These are phyloP conservation scores for Dalbergia cultrata DNA, from an alignment of 306 rosid species.

Conservation along the genomic window DNA sequence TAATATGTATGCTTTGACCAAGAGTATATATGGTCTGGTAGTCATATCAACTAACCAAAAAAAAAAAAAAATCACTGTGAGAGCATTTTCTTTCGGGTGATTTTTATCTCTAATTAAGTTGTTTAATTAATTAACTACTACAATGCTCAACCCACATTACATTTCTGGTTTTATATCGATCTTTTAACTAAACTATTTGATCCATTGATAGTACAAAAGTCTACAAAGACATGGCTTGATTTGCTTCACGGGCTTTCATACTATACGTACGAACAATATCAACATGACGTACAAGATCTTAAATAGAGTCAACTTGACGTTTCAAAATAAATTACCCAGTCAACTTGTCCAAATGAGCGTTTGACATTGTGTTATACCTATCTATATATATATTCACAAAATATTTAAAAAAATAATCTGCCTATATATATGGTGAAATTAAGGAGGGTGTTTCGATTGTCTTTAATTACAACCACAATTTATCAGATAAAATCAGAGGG, in stretches of 20 bases:
- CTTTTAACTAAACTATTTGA: neutral
- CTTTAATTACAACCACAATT: neutral
- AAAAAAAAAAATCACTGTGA: too few species aligned
- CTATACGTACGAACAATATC: neutral
- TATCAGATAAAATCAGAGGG: neutral
- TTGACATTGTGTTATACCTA: constrained; percentile 20
- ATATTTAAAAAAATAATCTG: too few species aligned
- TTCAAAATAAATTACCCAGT: constrained; percentile 9
- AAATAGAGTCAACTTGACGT: constrained; percentile 29
- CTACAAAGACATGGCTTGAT: neutral
- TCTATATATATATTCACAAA: neutral
- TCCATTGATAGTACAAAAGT: neutral
- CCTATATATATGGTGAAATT: neutral
- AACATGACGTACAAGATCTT: constrained; percentile 3
- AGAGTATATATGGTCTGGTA: too few species aligned
- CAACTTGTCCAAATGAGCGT: constrained; percentile 19
- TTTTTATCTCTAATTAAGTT: too few species aligned
- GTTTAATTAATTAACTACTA: too few species aligned
- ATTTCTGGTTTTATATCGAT: too few species aligned
- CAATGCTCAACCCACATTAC: neutral
- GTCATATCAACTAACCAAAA: too few species aligned
- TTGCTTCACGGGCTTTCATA: neutral
- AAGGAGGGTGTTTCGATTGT: neutral
- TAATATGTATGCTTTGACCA: too few species aligned
- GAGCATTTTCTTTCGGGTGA: too few species aligned